These are phyloP conservation scores for Aspergillus affinis DNA, from an alignment of 495 filamentous ascomycete genomes.

Conservation along the genomic window DNA sequence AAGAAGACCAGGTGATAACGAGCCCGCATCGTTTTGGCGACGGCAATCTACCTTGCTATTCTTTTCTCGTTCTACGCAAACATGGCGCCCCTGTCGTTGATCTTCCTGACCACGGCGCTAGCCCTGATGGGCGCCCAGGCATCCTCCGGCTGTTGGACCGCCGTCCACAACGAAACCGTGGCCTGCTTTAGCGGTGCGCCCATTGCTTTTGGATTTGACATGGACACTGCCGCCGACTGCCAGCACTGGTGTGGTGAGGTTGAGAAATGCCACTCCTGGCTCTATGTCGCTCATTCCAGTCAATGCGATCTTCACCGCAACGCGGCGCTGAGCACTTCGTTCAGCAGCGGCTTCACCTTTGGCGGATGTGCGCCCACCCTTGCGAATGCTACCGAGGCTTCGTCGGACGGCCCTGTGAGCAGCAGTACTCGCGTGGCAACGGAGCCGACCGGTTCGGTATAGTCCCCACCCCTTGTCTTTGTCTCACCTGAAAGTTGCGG, in stretches of 20 bases:
- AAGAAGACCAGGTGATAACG: too few species aligned
- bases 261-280: not conserved
- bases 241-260: not conserved
- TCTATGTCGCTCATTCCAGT: not conserved
- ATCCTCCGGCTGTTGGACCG: not conserved
- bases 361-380: not conserved
- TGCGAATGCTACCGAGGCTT: not conserved
- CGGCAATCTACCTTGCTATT: too few species aligned
- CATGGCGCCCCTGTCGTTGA: not conserved
- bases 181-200: not conserved
- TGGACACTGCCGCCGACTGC: not conserved
- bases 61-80: not conserved
- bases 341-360: constrained; percentile 1
- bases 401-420: not conserved
- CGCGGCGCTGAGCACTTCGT: not conserved
- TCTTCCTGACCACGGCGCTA: not conserved
- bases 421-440: not conserved
- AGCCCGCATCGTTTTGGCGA: too few species aligned
- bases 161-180: not conserved
- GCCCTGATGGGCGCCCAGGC: not conserved
- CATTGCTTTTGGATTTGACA: not conserved
- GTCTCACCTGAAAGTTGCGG: too few species aligned
- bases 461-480: too few species aligned
- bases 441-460: not conserved
- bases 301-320: not conserved